Percentiles rank a stretch among this genome's conserved stretches.
Conservation (phyloP, 2,329 filamentous ascomycete genomes). For the Paracamarosporium sp. region DNA sequence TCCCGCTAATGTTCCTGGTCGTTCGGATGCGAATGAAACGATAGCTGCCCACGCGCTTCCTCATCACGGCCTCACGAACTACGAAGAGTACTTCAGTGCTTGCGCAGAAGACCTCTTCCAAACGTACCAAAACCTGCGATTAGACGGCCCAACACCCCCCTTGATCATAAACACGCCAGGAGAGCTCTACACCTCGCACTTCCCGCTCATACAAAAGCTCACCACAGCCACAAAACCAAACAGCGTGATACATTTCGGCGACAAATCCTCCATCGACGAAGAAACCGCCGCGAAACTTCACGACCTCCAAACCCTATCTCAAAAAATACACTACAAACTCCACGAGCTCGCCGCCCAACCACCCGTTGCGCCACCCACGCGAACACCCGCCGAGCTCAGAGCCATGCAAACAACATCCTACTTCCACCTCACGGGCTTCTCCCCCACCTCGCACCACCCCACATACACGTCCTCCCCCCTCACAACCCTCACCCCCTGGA, state of each 20-base stretch:
- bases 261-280: slow-evolving; percentile 51
- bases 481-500: slow-evolving; percentile 64
- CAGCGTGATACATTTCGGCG: slow-evolving; percentile 70
- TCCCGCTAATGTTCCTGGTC: slow-evolving; percentile 38
- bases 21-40: slow-evolving; percentile 43
- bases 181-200: slow-evolving; percentile 74
- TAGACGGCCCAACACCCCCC: slow-evolving; percentile 55
- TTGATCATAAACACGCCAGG: slow-evolving; percentile 77
- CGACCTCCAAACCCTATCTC: slow-evolving; percentile 53
- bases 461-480: slow-evolving; percentile 65
- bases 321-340: slow-evolving; percentile 48
- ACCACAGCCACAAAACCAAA: slow-evolving; percentile 62
- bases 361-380: slow-evolving; percentile 41
- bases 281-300: slow-evolving; percentile 66
- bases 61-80: slow-evolving; percentile 68
- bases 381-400: slow-evolving; percentile 70
- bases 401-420: slow-evolving; percentile 83
- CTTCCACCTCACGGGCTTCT: slow-evolving; percentile 63
- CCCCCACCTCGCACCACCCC: slow-evolving; percentile 22
- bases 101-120: slow-evolving; percentile 69
- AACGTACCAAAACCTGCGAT: slow-evolving; percentile 59
- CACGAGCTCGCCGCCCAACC: slow-evolving; percentile 65
- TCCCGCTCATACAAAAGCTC: slow-evolving; percentile 68
- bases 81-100: slow-evolving; percentile 70
- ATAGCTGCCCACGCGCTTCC: slow-evolving; percentile 72